A percentile compares a stretch with the other conserved stretches of the same genome.
Conservation (phyloP, 1,284 basidiomycete genomes). For the Anthracocystis panici-leucophaei region DNA sequence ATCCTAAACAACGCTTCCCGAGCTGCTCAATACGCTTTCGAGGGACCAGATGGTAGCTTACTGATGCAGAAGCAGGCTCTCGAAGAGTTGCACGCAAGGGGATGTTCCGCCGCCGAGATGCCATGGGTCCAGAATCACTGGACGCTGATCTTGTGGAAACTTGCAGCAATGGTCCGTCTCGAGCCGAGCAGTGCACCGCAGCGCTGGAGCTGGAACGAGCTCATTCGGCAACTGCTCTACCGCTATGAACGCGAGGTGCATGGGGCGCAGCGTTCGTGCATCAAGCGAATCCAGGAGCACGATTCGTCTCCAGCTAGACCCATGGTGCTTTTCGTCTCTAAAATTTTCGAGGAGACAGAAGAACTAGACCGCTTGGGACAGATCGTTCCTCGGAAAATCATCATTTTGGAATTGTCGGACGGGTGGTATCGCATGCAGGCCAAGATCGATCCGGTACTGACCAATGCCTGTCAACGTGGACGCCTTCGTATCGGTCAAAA, state of each 20-base stretch:
- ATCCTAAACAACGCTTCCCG: conserved; percentile 48
- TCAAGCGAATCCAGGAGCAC: conserved; percentile 81
- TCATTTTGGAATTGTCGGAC: conserved; percentile 84
- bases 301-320: conserved; percentile 80
- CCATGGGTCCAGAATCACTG: conserved; percentile 94
- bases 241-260: conserved; percentile 92
- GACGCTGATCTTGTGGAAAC: conserved; percentile 90
- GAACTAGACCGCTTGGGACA: conserved; percentile 22
- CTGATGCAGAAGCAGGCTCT: conserved; percentile 47
- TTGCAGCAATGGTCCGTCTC: conserved; percentile 82
- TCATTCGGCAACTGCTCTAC: conserved; percentile 85
- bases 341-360: conserved; percentile 72
- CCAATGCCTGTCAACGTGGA: conserved; percentile 78
- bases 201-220: conserved; percentile 67
- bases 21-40: conserved; percentile 56
- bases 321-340: conserved; percentile 86
- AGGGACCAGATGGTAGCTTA: conserved; percentile 20
- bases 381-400: conserved; percentile 8
- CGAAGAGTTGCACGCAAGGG: conserved; percentile 36
- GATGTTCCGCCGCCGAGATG: conserved; percentile 74
- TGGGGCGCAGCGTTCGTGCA: conserved; percentile 80
- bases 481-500: conserved; percentile 83
- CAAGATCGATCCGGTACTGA: conserved; percentile 79
- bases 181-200: conserved; percentile 69
- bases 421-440: conserved; percentile 93